phyloP scores from a whole-genome alignment of 176 grass and related monocot genomes.

The Carex cristatella region DNA sequence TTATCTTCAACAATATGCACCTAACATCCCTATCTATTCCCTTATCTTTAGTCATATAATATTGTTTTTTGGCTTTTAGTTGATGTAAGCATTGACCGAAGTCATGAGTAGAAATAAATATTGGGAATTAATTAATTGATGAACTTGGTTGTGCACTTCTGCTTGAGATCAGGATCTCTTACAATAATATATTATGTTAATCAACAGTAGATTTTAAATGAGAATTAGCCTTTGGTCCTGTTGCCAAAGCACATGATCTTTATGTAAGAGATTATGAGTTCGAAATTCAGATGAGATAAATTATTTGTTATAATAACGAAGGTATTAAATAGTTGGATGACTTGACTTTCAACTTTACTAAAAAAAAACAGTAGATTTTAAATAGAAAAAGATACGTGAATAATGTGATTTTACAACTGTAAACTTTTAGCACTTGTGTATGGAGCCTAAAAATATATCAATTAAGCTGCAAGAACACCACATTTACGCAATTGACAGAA shows the following conservation, averaged over 20 bases:
- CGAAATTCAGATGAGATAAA: no score
- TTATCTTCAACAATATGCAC: no score
- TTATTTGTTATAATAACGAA: no score
- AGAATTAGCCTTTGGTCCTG: no score
- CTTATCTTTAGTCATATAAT: neutral
- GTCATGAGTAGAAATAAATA: neutral
- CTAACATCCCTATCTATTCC: no score
- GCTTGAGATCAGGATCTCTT: neutral
- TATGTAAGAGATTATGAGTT: no score
- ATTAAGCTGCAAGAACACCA: neutral
- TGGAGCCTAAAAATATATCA: neutral
- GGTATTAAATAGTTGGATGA: no score
- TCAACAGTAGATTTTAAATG: neutral
- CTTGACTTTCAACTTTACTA: no score
- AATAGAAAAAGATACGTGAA: neutral
- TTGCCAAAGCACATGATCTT: no score
- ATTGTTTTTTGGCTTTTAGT: neutral
- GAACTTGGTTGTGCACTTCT: neutral
- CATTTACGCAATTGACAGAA: neutral
- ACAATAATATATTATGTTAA: neutral
- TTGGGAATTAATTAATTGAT: neutral
- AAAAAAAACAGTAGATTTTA: no score
- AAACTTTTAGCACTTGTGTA: no score
- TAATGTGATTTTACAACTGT: neutral
- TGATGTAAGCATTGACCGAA: neutral